Conservation (phyloP, 371 early-diverging fungal species). For the Massospora cicadina region DNA sequence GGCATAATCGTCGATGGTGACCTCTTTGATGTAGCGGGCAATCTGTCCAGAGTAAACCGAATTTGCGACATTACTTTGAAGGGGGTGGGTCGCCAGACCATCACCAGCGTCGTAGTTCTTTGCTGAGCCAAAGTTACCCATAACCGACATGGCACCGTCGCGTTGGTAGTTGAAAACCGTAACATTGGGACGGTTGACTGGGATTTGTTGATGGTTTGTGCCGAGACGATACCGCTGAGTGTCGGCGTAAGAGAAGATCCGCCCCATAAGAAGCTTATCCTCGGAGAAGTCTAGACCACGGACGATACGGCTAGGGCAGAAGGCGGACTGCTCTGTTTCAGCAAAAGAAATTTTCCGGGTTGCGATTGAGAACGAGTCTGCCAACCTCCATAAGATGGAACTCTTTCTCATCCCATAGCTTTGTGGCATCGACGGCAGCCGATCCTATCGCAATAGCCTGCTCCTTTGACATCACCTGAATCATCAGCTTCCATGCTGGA, state of each 20-base stretch:
- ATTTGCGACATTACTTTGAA: slow-evolving; percentile 11
- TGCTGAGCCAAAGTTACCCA: slow-evolving; percentile 41
- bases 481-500: slow-evolving; percentile 37
- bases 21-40: slow-evolving; percentile 17
- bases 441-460: slow-evolving; percentile 33
- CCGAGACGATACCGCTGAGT: slow-evolving; percentile 68
- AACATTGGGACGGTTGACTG: slow-evolving; percentile 48
- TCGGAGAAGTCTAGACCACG: slow-evolving; percentile 54
- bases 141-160: slow-evolving; percentile 44
- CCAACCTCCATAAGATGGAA: slow-evolving; percentile 47
- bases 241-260: slow-evolving; percentile 66
- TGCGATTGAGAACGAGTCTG: slow-evolving; percentile 48
- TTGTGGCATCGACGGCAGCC: slow-evolving; percentile 47
- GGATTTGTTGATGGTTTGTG: slow-evolving; percentile 53
- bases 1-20: slow-evolving; percentile 47
- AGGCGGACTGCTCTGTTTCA: slow-evolving; percentile 64
- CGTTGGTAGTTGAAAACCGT: slow-evolving; percentile 48
- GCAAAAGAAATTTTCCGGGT: slow-evolving; percentile 68
- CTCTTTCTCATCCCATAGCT: slow-evolving; percentile 37
- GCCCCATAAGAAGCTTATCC: slow-evolving; percentile 64
- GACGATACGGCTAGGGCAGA: slow-evolving; percentile 48
- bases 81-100: background rate
- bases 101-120: slow-evolving; percentile 56
- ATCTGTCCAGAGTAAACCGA: slow-evolving; percentile 17
- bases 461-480: slow-evolving; percentile 35